These are phyloP conservation scores for maize (Zea mays) DNA, from an alignment of 176 grass and related monocot species.

Conservation along the genomic window DNA sequence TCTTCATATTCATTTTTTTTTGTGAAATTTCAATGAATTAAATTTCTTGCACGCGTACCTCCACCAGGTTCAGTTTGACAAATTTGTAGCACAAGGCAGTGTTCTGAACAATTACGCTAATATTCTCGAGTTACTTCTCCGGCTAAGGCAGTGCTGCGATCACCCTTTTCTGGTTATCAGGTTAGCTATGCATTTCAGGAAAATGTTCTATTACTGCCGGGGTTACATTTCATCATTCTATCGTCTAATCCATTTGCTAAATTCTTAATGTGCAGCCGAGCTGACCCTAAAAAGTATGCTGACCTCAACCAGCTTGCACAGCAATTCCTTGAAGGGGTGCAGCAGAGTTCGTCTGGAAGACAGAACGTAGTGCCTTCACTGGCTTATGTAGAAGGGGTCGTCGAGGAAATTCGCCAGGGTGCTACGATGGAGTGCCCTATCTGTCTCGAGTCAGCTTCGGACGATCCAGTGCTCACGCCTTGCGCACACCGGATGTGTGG, in stretches of 20 bases:
- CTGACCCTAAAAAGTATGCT: too few species aligned
- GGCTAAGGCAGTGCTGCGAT: slow-evolving; percentile 84
- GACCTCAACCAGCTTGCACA: too few species aligned
- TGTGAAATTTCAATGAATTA: slow-evolving; percentile 6
- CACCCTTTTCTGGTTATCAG: slow-evolving; percentile 97
- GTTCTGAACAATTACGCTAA: slow-evolving; percentile 87
- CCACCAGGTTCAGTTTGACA: slow-evolving; percentile 76
- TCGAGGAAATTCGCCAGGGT: slow-evolving; percentile 74
- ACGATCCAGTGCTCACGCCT: slow-evolving; percentile 80
- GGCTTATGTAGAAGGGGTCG: slow-evolving; percentile 78
- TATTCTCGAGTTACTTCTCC: slow-evolving; percentile 83
- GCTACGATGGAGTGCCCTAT: slow-evolving; percentile 72
- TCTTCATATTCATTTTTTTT: background rate
- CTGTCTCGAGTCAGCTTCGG: slow-evolving; percentile 86
- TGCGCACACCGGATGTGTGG: slow-evolving; percentile 82
- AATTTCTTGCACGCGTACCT: background rate
- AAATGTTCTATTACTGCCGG: background rate
- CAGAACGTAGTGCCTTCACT: slow-evolving; percentile 27
- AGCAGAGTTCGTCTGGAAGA: too few species aligned
- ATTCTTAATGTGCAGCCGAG: too few species aligned
- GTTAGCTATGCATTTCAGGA: slow-evolving; percentile 31
- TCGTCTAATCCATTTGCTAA: slow-evolving; percentile 12
- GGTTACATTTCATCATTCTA: background rate
- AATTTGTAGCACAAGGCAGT: slow-evolving; percentile 80
- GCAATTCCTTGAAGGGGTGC: too few species aligned